Evolutionary conservation across 2,329 filamentous ascomycete species (phyloP).

Genomic region (Hirsutella thompsonii): DNA sequence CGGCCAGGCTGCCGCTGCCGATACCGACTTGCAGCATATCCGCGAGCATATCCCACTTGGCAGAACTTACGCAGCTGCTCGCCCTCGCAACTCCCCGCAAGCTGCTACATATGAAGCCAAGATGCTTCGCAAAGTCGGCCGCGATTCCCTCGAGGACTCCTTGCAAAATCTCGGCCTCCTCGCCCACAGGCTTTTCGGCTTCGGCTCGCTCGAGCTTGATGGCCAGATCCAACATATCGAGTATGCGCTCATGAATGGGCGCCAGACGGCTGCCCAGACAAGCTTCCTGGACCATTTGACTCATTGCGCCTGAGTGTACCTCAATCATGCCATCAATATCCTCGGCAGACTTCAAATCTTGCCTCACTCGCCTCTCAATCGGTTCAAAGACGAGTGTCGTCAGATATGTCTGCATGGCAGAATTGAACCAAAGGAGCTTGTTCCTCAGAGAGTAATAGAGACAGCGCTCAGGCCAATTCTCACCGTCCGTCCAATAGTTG

Average conservation of each 20-base stretch:
- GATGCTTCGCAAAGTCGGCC: constrained; percentile 48
- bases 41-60: constrained; percentile 68
- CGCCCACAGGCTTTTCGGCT: constrained; percentile 6
- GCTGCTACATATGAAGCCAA: constrained; percentile 60
- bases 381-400: constrained; percentile 58
- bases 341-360: constrained; percentile 42
- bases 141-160: constrained; percentile 44
- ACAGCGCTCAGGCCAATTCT: constrained; percentile 27
- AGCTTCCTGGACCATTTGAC: constrained; percentile 51
- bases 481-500: constrained; percentile 22
- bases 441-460: constrained; percentile 50
- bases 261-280: constrained; percentile 56
- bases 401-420: constrained; percentile 62
- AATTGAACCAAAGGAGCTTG: constrained; percentile 66
- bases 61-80: constrained; percentile 44
- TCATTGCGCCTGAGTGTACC: constrained; percentile 52
- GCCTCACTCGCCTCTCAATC: constrained; percentile 41
- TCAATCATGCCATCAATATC: constrained; percentile 75
- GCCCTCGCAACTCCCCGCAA: constrained; percentile 64
- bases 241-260: constrained; percentile 58
- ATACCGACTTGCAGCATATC: constrained; percentile 56
- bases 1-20: constrained; percentile 9
- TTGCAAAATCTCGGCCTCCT: constrained; percentile 28
- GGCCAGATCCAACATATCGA: constrained; percentile 65
- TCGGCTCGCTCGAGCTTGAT: constrained; percentile 55